Conservation (phyloP, 768 basidiomycete species). For the Collybia nuda region DNA sequence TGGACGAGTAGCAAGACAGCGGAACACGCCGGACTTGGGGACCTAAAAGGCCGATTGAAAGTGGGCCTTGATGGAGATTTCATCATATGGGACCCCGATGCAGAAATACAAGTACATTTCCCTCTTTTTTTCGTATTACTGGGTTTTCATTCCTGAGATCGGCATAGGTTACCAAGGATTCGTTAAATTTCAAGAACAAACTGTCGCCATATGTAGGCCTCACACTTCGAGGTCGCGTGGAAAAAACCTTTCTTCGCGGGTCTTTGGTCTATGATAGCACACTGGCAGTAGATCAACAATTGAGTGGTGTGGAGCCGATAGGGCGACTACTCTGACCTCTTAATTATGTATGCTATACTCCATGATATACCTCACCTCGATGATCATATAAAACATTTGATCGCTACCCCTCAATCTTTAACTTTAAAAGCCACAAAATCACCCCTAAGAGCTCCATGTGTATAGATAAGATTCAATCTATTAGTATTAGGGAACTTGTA, state of each 20-base stretch:
- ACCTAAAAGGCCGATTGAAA: constrained; percentile 68
- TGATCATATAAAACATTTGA: no score
- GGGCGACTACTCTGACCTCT: constrained; percentile 36
- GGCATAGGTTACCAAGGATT: constrained; percentile 67
- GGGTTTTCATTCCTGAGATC: not conserved
- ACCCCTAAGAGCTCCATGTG: no score
- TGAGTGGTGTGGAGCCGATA: constrained; percentile 27
- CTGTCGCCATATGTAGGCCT: constrained; percentile 86
- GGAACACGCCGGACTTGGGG: constrained; percentile 70
- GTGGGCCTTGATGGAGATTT: constrained; percentile 86
- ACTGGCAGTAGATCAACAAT: constrained; percentile 28
- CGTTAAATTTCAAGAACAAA: constrained; percentile 90
- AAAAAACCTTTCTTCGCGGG: constrained; percentile 81
- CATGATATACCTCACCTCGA: not conserved
- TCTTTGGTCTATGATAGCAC: constrained; percentile 55
- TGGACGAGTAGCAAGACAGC: constrained; percentile 81
- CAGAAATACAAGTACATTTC: constrained; percentile 39
- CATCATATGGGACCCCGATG: constrained; percentile 75
- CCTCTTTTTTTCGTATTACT: not conserved
- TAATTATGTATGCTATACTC: not conserved
- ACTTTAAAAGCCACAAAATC: no score
- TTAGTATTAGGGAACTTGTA: no score
- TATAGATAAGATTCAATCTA: no score
- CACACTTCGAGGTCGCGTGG: constrained; percentile 67
- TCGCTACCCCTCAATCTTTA: no score